Conservation (phyloP, 75 land plant genomes). For the Azolla pinnata region DNA sequence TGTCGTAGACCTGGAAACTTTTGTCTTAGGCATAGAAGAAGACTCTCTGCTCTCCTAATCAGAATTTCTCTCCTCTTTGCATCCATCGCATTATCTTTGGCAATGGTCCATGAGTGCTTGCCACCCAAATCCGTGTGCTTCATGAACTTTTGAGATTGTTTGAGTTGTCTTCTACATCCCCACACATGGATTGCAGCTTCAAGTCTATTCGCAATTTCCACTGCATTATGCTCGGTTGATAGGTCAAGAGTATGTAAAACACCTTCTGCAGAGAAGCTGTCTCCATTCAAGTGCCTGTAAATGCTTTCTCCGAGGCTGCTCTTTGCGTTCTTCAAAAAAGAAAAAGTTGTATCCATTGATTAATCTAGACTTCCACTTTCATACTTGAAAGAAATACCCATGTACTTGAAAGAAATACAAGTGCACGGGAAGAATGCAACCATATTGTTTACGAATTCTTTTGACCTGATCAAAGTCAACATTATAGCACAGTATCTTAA, state of each 20-base stretch:
- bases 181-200: conserved; percentile 62
- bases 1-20: conserved; percentile 67
- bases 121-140: conserved; percentile 7
- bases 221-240: conserved; percentile 57
- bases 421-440: too few relatives aligned
- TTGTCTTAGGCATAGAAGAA: conserved; percentile 44
- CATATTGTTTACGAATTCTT: too few relatives aligned
- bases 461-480: too few relatives aligned
- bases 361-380: too few relatives aligned
- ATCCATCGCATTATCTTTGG: conserved; percentile 48
- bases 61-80: conserved; percentile 44
- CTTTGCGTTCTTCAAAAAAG: conserved; percentile 46
- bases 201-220: conserved; percentile 74
- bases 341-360: too few relatives aligned
- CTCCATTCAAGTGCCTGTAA: conserved; percentile 48
- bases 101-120: conserved; percentile 40
- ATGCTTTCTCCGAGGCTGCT: conserved; percentile 57
- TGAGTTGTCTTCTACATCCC: conserved; percentile 20
- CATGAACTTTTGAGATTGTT: not conserved
- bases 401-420: too few relatives aligned
- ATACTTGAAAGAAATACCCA: too few relatives aligned
- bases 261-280: conserved; percentile 56
- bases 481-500: too few relatives aligned
- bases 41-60: conserved; percentile 52
- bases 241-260: conserved; percentile 60